phyloP scores from a whole-genome alignment of 805 yeast genomes.

The Kuraishia piskuri region DNA sequence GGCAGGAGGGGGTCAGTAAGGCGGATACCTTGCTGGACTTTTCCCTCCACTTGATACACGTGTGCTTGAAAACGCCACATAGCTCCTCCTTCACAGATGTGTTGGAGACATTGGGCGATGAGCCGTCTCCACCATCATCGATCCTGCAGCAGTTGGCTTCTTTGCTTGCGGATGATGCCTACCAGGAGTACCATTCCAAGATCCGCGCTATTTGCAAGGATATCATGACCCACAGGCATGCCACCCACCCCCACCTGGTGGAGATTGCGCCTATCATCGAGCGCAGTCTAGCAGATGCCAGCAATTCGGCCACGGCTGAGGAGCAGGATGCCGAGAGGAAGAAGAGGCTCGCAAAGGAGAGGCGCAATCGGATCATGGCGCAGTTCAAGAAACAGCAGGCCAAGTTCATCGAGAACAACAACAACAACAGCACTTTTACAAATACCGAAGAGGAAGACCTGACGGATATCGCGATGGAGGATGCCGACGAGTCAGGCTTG shows the following conservation, averaged over 20 bases:
- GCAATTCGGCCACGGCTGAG: slow-evolving; percentile 11
- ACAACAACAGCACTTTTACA: slow-evolving; percentile 4
- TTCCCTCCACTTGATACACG: slow-evolving; percentile 59
- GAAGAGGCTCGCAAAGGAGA: slow-evolving; percentile 59
- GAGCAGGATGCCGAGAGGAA: slow-evolving; percentile 44
- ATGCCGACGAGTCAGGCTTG: slow-evolving; percentile 35
- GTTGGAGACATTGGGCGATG: background rate
- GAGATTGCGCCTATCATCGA: background rate
- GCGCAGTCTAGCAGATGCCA: background rate
- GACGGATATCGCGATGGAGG: slow-evolving; percentile 31
- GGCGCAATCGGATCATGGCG: slow-evolving; percentile 65
- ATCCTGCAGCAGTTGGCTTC: slow-evolving; percentile 30
- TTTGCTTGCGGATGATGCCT: slow-evolving; percentile 32
- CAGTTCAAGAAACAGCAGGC: slow-evolving; percentile 75
- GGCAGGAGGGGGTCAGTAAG: slow-evolving; percentile 27
- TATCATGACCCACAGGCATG: background rate
- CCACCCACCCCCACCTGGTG: background rate
- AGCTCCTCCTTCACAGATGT: slow-evolving; percentile 11
- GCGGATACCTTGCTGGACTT: slow-evolving; percentile 51
- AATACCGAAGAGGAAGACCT: slow-evolving; percentile 25
- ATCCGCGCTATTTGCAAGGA: slow-evolving; percentile 43
- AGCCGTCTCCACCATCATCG: too few relatives aligned
- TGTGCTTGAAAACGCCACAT: slow-evolving; percentile 38
- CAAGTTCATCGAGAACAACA: slow-evolving; percentile 54
- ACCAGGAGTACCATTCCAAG: slow-evolving; percentile 38